Conservation (phyloP, 2,329 filamentous ascomycete species). For the Aspergillus nomiae region DNA sequence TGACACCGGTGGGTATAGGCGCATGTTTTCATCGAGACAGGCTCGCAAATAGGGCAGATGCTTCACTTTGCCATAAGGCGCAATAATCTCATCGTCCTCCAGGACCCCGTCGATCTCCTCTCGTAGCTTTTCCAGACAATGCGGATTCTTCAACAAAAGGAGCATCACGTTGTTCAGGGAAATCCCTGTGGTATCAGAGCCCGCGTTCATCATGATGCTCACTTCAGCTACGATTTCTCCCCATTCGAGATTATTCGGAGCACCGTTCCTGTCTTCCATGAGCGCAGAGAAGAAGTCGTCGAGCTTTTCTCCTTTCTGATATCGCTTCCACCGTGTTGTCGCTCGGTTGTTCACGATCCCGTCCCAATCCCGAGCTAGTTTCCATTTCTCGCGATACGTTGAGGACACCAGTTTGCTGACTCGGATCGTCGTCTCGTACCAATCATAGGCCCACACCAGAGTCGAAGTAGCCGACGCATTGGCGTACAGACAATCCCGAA, state of each 20-base stretch:
- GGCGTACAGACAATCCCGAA: constrained; percentile 22
- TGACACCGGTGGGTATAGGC: constrained; percentile 44
- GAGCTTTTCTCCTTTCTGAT: constrained; percentile 51
- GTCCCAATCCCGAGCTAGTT: constrained; percentile 21
- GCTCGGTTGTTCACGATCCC: constrained; percentile 24
- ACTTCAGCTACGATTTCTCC: constrained; percentile 61
- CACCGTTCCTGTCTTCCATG: constrained; percentile 50
- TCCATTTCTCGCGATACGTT: constrained; percentile 21
- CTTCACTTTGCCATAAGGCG: constrained; percentile 51
- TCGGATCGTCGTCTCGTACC: constrained; percentile 19
- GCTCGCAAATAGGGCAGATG: constrained; percentile 53
- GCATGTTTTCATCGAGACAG: constrained; percentile 53
- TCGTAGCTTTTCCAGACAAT: constrained; percentile 38
- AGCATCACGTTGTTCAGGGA: constrained; percentile 55
- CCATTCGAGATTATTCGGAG: constrained; percentile 51
- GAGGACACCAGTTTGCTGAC: constrained; percentile 22
- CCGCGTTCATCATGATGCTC: constrained; percentile 46
- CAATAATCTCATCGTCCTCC: constrained; percentile 44
- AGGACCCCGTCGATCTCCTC: constrained; percentile 49
- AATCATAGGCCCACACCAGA: constrained; percentile 27
- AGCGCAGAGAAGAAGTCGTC: constrained; percentile 59
- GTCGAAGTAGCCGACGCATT: constrained; percentile 16
- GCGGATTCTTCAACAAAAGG: constrained; percentile 51
- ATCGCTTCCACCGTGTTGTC: constrained; percentile 19
- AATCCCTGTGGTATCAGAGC: constrained; percentile 54